phyloP scores from a whole-genome alignment of 2,329 filamentous ascomycete species.

The Piedraia hortae region DNA sequence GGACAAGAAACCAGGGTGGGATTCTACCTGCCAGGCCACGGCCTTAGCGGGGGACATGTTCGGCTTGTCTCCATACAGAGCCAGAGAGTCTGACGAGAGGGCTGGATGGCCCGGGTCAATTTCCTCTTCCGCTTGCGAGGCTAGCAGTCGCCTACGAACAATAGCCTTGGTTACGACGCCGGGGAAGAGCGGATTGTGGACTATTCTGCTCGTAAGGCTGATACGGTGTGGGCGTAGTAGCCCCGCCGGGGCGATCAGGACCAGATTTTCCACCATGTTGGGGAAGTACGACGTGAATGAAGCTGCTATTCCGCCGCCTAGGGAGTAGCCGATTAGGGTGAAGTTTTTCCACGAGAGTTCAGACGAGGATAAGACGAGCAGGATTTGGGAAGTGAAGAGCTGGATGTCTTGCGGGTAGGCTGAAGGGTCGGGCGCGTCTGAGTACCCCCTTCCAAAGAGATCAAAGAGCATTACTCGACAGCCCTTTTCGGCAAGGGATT shows the following conservation, averaged over 20 bases:
- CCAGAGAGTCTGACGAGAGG: conserved; percentile 5
- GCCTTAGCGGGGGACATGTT: conserved; percentile 31
- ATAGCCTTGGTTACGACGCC: conserved; percentile 26
- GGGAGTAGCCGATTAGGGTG: conserved; percentile 48
- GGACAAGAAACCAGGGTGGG: conserved; percentile 38
- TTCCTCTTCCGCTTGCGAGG: conserved; percentile 3
- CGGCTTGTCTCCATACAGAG: conserved; percentile 24
- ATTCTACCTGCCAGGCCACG: conserved; percentile 39
- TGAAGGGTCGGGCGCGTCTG: conserved; percentile 37
- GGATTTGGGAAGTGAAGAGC: conserved; percentile 45
- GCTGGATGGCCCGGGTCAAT: conserved; percentile 4
- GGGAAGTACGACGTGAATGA: conserved; percentile 45
- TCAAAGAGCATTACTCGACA: conserved; percentile 61
- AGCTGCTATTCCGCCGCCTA: conserved; percentile 48
- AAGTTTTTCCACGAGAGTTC: conserved; percentile 43
- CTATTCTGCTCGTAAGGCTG: conserved; percentile 29
- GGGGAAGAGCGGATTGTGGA: conserved; percentile 37
- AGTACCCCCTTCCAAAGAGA: conserved; percentile 52
- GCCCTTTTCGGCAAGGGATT: conserved; percentile 33
- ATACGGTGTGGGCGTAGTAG: conserved; percentile 40
- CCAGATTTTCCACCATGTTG: conserved; percentile 35
- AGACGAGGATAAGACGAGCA: conserved; percentile 43
- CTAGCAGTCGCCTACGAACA: conserved; percentile 21
- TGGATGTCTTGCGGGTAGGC: conserved; percentile 44
- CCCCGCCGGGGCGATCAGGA: conserved; percentile 56